Percentiles rank a stretch among this genome's conserved stretches.
Evolutionary conservation across 148 eudicot genomes (phyloP).

Genomic region (Chenopodium album): DNA sequence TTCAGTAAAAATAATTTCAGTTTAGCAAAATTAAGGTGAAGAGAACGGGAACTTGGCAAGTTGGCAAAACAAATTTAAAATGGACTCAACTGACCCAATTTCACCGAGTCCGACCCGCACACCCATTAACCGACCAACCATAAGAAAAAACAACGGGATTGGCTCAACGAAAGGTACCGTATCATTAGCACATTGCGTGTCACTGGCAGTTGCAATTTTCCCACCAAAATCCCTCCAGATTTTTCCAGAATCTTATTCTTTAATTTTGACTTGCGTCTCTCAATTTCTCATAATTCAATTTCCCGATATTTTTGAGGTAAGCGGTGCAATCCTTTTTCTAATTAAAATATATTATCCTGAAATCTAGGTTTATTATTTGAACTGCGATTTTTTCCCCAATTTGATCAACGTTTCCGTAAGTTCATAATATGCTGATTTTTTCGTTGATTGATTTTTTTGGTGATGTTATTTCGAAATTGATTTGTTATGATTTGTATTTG

Average conservation of each 20-base stretch:
- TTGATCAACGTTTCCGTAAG: background rate
- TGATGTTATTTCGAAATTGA: background rate
- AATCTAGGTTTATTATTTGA: background rate
- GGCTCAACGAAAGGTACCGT: background rate
- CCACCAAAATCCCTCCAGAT: conserved; percentile 19
- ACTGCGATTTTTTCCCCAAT: background rate
- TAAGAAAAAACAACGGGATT: no score
- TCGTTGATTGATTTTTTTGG: no score
- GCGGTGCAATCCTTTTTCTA: background rate
- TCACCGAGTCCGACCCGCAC: no score
- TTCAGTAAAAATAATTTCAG: no score
- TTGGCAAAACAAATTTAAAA: no score
- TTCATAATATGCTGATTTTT: background rate
- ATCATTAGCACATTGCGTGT: background rate
- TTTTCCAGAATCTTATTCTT: background rate
- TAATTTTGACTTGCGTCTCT: background rate
- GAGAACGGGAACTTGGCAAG: no score
- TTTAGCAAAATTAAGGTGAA: no score
- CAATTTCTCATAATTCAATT: background rate
- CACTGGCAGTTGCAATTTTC: conserved; percentile 6
- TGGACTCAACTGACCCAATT: no score
- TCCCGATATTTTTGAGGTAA: conserved; percentile 8
- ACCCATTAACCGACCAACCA: no score
- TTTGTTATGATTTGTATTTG: background rate
- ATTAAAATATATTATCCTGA: background rate